Conservation (phyloP, 2,329 filamentous ascomycete genomes). For the Epichloe sp. region DNA sequence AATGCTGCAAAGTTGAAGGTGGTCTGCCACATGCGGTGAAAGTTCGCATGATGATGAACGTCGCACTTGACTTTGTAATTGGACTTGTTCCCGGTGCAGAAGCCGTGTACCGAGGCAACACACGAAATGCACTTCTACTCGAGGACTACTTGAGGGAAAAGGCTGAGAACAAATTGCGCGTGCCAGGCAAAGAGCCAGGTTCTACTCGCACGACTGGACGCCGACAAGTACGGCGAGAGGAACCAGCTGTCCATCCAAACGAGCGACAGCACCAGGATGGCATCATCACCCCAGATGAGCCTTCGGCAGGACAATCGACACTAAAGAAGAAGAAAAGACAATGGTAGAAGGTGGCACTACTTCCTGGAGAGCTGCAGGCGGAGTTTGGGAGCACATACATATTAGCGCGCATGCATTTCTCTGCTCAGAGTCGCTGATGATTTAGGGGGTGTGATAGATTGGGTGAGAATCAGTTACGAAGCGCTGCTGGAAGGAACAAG, state of each 20-base stretch:
- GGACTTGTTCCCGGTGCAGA: constrained; percentile 63
- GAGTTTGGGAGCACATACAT: neutral
- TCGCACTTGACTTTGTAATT: constrained; percentile 58
- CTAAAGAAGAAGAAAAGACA: neutral
- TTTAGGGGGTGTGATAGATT: neutral
- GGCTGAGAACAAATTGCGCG: constrained; percentile 43
- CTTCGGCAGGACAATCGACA: neutral
- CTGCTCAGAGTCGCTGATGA: neutral
- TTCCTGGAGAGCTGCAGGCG: neutral
- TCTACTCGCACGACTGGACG: constrained; percentile 39
- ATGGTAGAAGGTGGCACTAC: neutral
- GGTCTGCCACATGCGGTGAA: constrained; percentile 52
- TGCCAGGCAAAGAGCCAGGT: constrained; percentile 29
- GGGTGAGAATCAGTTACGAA: neutral
- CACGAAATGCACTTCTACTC: constrained; percentile 57
- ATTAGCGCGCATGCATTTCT: neutral
- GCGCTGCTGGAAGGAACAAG: neutral
- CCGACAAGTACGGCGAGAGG: constrained; percentile 23
- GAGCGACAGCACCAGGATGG: neutral
- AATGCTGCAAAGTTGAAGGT: constrained; percentile 62
- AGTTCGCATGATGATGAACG: constrained; percentile 67
- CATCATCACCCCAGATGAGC: neutral
- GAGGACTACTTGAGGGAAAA: constrained; percentile 56
- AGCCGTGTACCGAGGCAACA: constrained; percentile 61
- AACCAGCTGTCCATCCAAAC: neutral